A percentile compares a stretch with the other conserved stretches of the same genome.
These are phyloP conservation scores for Nigrospora sphaerica DNA, from an alignment of 2,329 filamentous ascomycete species.

Conservation along the genomic window DNA sequence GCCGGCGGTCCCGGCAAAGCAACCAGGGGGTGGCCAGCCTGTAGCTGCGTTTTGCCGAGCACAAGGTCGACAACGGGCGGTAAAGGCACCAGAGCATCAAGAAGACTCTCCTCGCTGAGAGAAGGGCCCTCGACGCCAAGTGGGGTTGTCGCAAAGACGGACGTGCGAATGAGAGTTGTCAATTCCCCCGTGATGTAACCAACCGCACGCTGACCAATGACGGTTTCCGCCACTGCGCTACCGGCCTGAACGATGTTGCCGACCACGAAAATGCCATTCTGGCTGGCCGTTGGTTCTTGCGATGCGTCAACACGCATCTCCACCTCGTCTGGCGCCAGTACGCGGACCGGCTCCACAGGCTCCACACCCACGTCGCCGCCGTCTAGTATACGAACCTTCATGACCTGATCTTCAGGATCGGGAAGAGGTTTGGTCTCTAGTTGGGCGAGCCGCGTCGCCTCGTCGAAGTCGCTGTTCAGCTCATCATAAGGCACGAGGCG, in stretches of 20 bases:
- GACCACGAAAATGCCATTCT: not conserved
- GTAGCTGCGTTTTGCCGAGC: conserved; percentile 4
- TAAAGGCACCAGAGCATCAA: not conserved
- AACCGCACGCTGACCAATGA: conserved; percentile 3
- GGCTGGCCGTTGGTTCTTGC: not conserved
- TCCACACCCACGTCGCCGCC: conserved; percentile 2
- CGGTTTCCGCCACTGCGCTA: not conserved
- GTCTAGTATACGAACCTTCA: not conserved
- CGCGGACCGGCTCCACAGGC: not conserved
- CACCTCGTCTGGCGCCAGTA: conserved; percentile 3
- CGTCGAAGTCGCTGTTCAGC: not conserved
- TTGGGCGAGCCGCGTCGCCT: not conserved
- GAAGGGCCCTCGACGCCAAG: not conserved
- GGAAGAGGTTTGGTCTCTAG: not conserved
- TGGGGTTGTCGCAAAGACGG: conserved; percentile 3
- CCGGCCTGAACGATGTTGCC: conserved; percentile 3
- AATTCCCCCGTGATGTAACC: conserved; percentile 4
- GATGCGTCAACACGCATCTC: conserved; percentile 6
- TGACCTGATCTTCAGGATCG: not conserved
- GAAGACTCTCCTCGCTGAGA: not conserved
- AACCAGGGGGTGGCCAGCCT: not conserved
- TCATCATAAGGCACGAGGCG: conserved; percentile 7
- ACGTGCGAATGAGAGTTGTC: conserved; percentile 4
- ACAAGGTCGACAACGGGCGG: conserved; percentile 1
- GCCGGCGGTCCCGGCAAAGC: conserved; percentile 1